A percentile compares a stretch with the other conserved stretches of the same genome.
phyloP scores from a whole-genome alignment of 2,329 filamentous ascomycete species.

The Penicillium hesseltinei region DNA sequence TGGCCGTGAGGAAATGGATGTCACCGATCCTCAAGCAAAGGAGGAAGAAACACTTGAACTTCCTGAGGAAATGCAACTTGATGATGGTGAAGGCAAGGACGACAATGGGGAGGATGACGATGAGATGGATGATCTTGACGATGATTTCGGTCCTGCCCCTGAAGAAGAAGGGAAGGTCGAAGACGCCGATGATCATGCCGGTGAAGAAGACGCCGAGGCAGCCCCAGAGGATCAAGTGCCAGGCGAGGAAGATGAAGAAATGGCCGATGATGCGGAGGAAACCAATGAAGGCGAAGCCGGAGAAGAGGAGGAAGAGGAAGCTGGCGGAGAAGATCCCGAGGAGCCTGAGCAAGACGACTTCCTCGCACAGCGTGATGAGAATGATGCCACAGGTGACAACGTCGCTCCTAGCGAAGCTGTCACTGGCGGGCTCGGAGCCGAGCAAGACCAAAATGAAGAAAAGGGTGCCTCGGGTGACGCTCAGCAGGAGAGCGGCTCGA shows the following conservation, averaged over 20 bases:
- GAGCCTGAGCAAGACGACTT: constrained; percentile 53
- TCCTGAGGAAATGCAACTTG: constrained; percentile 83
- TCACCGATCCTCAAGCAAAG: constrained; percentile 71
- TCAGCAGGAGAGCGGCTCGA: constrained; percentile 44
- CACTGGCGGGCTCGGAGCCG: constrained; percentile 39
- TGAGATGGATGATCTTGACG: constrained; percentile 48
- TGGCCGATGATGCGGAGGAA: constrained; percentile 46
- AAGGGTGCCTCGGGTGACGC: constrained; percentile 48
- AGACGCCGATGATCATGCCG: constrained; percentile 29
- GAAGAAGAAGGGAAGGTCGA: constrained; percentile 37
- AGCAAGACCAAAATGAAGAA: constrained; percentile 43
- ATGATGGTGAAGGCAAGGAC: constrained; percentile 64
- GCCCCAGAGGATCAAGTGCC: constrained; percentile 32
- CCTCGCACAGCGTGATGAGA: constrained; percentile 48
- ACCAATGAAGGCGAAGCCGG: constrained; percentile 47
- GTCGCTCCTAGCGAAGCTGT: constrained; percentile 46
- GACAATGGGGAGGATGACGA: constrained; percentile 44
- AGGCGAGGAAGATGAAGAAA: constrained; percentile 37
- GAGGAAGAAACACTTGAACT: constrained; percentile 80
- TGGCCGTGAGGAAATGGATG: constrained; percentile 63
- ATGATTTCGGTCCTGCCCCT: constrained; percentile 41
- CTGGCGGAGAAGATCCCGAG: constrained; percentile 46
- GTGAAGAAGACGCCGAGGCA: constrained; percentile 33
- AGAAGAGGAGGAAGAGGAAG: constrained; percentile 47
- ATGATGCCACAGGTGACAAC: constrained; percentile 55